Evolutionary conservation across 2,329 filamentous ascomycete species (phyloP).

Genomic region (Cadophora gregata): DNA sequence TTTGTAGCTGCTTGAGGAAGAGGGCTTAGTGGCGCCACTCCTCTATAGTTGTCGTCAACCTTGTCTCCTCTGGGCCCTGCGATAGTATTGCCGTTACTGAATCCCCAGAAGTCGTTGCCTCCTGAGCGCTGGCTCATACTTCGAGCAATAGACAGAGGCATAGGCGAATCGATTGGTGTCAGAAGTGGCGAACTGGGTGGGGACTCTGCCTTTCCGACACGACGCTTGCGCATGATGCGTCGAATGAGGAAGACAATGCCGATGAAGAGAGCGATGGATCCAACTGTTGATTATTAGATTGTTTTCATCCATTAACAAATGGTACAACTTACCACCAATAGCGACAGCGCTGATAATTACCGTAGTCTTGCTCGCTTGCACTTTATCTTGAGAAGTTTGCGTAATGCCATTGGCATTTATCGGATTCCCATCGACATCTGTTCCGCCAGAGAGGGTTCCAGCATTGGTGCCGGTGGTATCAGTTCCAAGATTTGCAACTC

Average conservation of each 20-base stretch:
- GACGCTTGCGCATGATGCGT: slow-evolving; percentile 29
- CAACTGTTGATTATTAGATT: slow-evolving; percentile 20
- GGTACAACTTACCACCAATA: slow-evolving; percentile 20
- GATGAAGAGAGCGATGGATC: slow-evolving; percentile 23
- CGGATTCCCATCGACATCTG: slow-evolving; percentile 11
- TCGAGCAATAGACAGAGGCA: slow-evolving; percentile 28
- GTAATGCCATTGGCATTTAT: background rate
- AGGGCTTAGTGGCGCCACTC: slow-evolving; percentile 17
- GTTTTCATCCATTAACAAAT: background rate
- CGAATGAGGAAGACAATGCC: slow-evolving; percentile 31
- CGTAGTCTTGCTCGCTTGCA: slow-evolving; percentile 18
- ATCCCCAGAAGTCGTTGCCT: slow-evolving; percentile 16
- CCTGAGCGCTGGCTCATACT: slow-evolving; percentile 28
- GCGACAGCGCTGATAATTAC: slow-evolving; percentile 22
- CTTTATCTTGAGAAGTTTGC: background rate
- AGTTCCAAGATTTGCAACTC: background rate
- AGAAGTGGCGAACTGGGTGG: slow-evolving; percentile 31
- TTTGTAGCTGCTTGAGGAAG: slow-evolving; percentile 12
- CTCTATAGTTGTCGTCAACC: slow-evolving; percentile 3
- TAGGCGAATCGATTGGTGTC: slow-evolving; percentile 16
- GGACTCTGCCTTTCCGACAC: slow-evolving; percentile 27
- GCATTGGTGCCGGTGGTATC: slow-evolving; percentile 7
- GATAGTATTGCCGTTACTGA: slow-evolving; percentile 7
- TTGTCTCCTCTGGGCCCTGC: slow-evolving; percentile 8
- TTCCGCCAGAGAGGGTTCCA: slow-evolving; percentile 16